Evolutionary conservation across 2,329 filamentous ascomycete genomes (phyloP).

Genomic region (Shiraia sp.): DNA sequence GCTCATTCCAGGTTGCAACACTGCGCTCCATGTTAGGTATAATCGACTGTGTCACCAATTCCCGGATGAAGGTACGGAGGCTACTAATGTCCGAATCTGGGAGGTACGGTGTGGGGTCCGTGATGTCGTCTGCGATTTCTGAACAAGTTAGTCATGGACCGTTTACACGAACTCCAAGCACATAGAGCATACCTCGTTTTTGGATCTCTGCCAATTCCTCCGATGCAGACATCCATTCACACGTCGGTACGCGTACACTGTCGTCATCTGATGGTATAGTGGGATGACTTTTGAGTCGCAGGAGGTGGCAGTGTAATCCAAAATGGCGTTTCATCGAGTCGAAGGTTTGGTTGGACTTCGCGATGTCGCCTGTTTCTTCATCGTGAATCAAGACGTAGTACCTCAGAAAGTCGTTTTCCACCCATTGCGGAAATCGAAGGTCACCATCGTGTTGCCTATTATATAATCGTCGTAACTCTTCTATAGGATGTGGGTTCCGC

Average conservation of each 20-base stretch:
- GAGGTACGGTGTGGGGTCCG: slow-evolving; percentile 75
- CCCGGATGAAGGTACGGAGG: slow-evolving; percentile 85
- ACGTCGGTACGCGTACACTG: slow-evolving; percentile 76
- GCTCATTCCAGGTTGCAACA: slow-evolving; percentile 93
- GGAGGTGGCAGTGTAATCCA: slow-evolving; percentile 89
- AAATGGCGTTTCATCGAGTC: slow-evolving; percentile 99
- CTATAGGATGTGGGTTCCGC: slow-evolving; percentile 78
- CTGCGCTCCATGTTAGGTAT: slow-evolving; percentile 95
- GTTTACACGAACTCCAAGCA: background rate
- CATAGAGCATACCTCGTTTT: slow-evolving; percentile 55
- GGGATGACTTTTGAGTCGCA: slow-evolving; percentile 81
- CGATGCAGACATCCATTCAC: slow-evolving; percentile 84
- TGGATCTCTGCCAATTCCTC: slow-evolving; percentile 81
- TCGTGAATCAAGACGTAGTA: slow-evolving; percentile 98
- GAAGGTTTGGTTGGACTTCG: slow-evolving; percentile 84
- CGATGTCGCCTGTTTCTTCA: slow-evolving; percentile 92
- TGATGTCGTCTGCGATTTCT: slow-evolving; percentile 71
- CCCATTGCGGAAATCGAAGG: slow-evolving; percentile 76
- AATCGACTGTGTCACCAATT: slow-evolving; percentile 93
- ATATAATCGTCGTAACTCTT: slow-evolving; percentile 83
- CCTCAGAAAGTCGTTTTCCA: slow-evolving; percentile 86
- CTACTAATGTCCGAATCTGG: slow-evolving; percentile 91
- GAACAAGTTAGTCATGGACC: slow-evolving; percentile 4
- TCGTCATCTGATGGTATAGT: slow-evolving; percentile 91
- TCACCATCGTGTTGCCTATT: slow-evolving; percentile 79